Base-by-base conservation (phyloP, 176 grass and related monocot species). In the Paspalum notatum region DNA sequence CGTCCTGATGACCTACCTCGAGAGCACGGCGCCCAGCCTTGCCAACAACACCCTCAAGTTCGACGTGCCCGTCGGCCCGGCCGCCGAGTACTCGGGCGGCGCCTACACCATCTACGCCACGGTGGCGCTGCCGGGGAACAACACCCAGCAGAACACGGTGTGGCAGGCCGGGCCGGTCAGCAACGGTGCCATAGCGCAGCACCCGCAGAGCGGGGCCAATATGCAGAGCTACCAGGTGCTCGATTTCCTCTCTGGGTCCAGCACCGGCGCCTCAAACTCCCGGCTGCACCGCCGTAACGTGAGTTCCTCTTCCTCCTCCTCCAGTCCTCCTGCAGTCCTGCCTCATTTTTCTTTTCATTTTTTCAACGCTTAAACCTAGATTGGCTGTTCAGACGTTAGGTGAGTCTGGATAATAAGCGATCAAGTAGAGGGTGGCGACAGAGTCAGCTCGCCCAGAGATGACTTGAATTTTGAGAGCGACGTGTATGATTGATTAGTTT, bases 51-150 rank as follows among this genome's bases (percentile, higher is more conserved):
- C 0, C 22, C 75, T 85, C 17, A 76, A 0, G 27, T 80, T 99
- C 88, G 0, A 1, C 1, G 90, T 99, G 75, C 60, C 82, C 62
- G 50, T 5, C 20, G 21, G 32, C 38, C 76, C 80, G 17, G 4
- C 27, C 21, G 90, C 76, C 5, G 90, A 93, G 53, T 99, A 91
- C 89, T 16, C 75, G 0, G 56, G 6, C 61, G 80, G 87, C 32
- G 54, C 10, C 2, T 99, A 99, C 88, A 93, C 90, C 41, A 99
- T 99, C 13, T 99, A 80, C 84, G 90, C 74, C 2, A 93, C 90
- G 3, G 8, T 99, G 66, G 5, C 2, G 67, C 84, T 99, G 44
- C 96, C 92, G 1, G 12, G 10, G 3, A 94, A 87, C 58, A 5
- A 2, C 7, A 90, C 92, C 11, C 22, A 16, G 38, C 87, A 85